phyloP scores from a whole-genome alignment of 164 flowering plant genomes.

The Akebia trifoliata region DNA sequence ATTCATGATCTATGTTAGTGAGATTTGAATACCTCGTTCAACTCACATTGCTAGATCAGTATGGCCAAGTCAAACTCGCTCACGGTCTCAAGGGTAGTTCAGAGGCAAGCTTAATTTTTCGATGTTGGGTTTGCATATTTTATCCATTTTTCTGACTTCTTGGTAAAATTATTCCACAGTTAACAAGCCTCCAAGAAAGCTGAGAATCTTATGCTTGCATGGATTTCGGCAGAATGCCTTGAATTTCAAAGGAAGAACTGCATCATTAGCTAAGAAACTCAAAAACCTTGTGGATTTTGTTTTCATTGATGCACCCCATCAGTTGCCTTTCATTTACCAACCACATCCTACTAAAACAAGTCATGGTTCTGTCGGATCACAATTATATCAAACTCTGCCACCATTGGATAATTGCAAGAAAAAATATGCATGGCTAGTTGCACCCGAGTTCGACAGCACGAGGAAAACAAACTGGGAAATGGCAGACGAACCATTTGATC shows the following conservation, averaged over 20 bases:
- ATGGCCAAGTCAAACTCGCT: background rate
- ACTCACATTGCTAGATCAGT: background rate
- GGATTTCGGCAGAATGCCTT: conserved; percentile 98
- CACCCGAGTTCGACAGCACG: conserved; percentile 27
- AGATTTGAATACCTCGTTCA: background rate
- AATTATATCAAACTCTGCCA: conserved; percentile 27
- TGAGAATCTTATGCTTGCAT: conserved; percentile 85
- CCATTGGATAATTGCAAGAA: conserved; percentile 51
- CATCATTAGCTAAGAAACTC: conserved; percentile 84
- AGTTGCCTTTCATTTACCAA: conserved; percentile 70
- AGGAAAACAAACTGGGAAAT: conserved; percentile 42
- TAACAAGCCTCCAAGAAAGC: conserved; percentile 40
- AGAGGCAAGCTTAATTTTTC: background rate
- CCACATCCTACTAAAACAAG: conserved; percentile 22
- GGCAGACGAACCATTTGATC: conserved; percentile 65
- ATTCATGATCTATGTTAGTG: no score
- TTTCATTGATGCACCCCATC: conserved; percentile 82
- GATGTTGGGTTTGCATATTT: background rate
- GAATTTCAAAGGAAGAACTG: conserved; percentile 82
- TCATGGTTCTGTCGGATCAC: background rate
- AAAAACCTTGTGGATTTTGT: conserved; percentile 72
- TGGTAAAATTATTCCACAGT: conserved; percentile 20
- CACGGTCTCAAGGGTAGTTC: background rate
- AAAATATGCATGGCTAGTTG: conserved; percentile 81
- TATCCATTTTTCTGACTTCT: background rate